These are phyloP conservation scores for Russula foetens DNA, from an alignment of 768 basidiomycete species.

Conservation along the genomic window DNA sequence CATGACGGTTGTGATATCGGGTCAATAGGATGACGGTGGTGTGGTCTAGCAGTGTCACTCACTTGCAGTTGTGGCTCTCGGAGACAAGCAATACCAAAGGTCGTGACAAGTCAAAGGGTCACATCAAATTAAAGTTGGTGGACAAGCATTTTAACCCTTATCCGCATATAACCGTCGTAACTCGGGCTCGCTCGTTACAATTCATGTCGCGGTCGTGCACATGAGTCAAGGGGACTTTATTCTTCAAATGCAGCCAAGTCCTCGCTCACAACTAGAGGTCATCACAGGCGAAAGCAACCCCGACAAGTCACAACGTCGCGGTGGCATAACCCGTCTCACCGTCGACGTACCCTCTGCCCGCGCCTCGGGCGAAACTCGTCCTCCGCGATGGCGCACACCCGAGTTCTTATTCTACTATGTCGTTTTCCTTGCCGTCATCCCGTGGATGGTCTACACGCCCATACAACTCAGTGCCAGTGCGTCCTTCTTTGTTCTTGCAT, in stretches of 20 bases:
- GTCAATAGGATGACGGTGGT: neutral
- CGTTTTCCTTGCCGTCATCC: constrained; percentile 51
- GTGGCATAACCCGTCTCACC: constrained; percentile 42
- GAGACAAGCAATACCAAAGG: neutral
- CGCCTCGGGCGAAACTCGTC: constrained; percentile 24
- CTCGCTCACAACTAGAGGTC: constrained; percentile 10
- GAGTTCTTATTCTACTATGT: constrained; percentile 78
- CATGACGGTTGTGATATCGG: constrained; percentile 22
- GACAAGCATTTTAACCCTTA: too few species aligned
- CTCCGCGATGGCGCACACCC: constrained; percentile 63
- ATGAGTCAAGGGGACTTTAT: constrained; percentile 22
- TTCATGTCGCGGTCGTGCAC: neutral
- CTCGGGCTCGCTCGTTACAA: too few species aligned
- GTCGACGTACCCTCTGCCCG: constrained; percentile 44
- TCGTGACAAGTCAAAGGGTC: neutral
- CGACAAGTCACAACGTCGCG: constrained; percentile 8
- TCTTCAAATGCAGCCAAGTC: constrained; percentile 27
- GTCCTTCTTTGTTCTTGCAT: constrained; percentile 27
- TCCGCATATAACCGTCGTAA: neutral
- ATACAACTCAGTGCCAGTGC: constrained; percentile 64
- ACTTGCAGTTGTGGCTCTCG: neutral
- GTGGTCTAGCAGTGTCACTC: constrained; percentile 4
- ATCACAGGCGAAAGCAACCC: constrained; percentile 7
- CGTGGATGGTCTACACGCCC: constrained; percentile 71
- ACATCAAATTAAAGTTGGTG: too few species aligned